A percentile compares a stretch with the other conserved stretches of the same genome.
Evolutionary conservation across 805 yeast genomes (phyloP).

Genomic region (Monosporozyma servazzii): DNA sequence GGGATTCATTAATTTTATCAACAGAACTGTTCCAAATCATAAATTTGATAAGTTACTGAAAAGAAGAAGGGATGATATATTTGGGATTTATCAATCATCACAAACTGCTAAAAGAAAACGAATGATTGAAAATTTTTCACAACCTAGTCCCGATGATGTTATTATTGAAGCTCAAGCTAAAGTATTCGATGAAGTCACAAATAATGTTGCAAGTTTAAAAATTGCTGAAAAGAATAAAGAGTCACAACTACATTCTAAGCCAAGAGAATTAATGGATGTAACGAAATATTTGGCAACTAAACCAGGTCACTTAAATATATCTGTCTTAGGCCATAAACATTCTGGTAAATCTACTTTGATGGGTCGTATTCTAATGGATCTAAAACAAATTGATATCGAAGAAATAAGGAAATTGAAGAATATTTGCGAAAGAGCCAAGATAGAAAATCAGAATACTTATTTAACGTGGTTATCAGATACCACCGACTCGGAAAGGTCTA

Average conservation of each 20-base stretch:
- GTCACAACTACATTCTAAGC: not conserved
- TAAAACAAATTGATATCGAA: slow-evolving; percentile 2
- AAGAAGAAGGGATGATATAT: slow-evolving; percentile 4
- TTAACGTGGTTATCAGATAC: slow-evolving; percentile 8
- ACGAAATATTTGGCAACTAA: not conserved
- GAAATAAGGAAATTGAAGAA: slow-evolving; percentile 8
- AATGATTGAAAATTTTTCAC: slow-evolving; percentile 43
- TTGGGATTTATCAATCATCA: slow-evolving; percentile 21
- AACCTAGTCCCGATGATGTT: slow-evolving; percentile 79
- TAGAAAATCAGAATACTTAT: not conserved
- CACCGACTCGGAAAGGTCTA: slow-evolving; percentile 2
- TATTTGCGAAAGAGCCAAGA: slow-evolving; percentile 1
- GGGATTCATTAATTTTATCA: not conserved
- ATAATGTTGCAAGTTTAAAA: slow-evolving; percentile 8
- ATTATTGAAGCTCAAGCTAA: slow-evolving; percentile 48
- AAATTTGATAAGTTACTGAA: not conserved
- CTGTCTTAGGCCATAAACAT: slow-evolving; percentile 7
- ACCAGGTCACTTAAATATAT: slow-evolving; percentile 1
- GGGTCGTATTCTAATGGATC: slow-evolving; percentile 10
- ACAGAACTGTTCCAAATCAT: not conserved
- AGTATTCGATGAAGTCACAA: slow-evolving; percentile 32
- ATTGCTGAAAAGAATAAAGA: not conserved
- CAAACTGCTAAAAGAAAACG: slow-evolving; percentile 31
- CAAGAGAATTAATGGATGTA: slow-evolving; percentile 2
- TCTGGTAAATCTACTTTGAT: slow-evolving; percentile 14